These are phyloP conservation scores for Debaryomyces prosopidis DNA, from an alignment of 805 yeast species.

Conservation along the genomic window DNA sequence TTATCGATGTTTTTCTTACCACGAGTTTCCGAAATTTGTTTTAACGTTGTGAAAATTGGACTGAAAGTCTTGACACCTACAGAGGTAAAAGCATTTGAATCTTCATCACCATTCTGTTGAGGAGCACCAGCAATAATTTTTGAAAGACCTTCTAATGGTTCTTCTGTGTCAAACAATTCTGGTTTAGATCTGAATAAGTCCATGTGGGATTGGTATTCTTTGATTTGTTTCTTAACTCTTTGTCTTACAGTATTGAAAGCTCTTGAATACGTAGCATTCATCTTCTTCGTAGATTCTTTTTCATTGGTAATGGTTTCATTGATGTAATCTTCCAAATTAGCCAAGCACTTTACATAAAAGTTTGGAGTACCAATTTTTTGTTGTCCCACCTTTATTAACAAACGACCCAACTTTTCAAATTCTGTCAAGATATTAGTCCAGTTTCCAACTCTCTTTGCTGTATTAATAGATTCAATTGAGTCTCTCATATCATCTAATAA, in stretches of 20 bases:
- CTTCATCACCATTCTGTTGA: constrained; percentile 33
- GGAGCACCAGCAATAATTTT: constrained; percentile 8
- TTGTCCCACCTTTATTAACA: constrained; percentile 68
- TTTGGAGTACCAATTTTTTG: constrained; percentile 76
- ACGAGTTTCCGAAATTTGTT: constrained; percentile 79
- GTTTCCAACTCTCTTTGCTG: constrained; percentile 66
- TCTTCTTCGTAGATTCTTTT: constrained; percentile 60
- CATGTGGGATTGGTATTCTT: constrained; percentile 64
- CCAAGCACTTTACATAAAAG: constrained; percentile 65
- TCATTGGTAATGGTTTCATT: constrained; percentile 50
- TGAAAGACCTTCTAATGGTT: constrained; percentile 33
- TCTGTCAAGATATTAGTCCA: constrained; percentile 77
- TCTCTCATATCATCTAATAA: constrained; percentile 81
- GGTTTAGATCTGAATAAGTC: constrained; percentile 67
- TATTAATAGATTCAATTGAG: constrained; percentile 65
- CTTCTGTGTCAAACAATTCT: constrained; percentile 66
- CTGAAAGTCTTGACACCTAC: constrained; percentile 40
- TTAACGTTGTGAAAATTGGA: constrained; percentile 69
- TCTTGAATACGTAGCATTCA: constrained; percentile 80
- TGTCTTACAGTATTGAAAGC: constrained; percentile 87
- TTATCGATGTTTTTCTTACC: constrained; percentile 94
- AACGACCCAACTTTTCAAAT: constrained; percentile 75
- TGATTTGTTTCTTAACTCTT: constrained; percentile 77
- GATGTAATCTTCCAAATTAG: constrained; percentile 70
- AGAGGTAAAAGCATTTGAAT: constrained; percentile 33